Evolutionary conservation across 805 yeast species (phyloP).

Genomic region (Ogataea nitratoaversa): DNA sequence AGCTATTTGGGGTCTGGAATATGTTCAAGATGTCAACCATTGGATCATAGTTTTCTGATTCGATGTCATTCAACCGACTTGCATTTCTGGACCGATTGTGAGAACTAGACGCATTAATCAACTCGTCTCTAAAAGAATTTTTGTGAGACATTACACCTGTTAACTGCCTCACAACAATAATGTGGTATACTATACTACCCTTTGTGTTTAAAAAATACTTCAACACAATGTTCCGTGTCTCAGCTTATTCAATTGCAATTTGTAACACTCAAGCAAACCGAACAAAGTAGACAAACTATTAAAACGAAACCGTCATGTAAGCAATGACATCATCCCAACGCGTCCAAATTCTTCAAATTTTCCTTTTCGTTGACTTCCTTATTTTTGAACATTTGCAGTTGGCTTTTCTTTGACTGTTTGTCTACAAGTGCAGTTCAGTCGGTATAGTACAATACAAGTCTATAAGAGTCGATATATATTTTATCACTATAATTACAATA

Average conservation of each 20-base stretch:
- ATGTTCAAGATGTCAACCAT: conserved; percentile 46
- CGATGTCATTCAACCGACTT: conserved; percentile 19
- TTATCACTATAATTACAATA: no score
- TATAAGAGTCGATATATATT: no score
- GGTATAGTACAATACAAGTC: no score
- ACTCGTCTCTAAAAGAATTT: conserved; percentile 22
- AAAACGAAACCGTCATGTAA: background rate
- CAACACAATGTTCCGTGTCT: no score
- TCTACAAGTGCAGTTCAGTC: no score
- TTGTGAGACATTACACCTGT: conserved; percentile 3
- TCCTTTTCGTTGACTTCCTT: background rate
- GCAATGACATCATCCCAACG: background rate
- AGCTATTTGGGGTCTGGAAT: conserved; percentile 46
- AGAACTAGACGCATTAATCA: conserved; percentile 20
- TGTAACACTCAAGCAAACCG: no score
- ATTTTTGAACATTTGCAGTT: no score
- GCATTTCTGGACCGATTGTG: background rate
- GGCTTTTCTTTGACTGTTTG: no score
- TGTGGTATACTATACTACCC: no score
- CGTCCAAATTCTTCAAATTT: background rate
- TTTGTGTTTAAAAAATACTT: no score
- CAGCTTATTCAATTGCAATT: no score
- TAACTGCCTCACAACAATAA: no score
- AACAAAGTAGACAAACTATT: background rate
- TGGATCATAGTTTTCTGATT: conserved; percentile 47